Conservation (phyloP, 768 basidiomycete genomes). For the Ramaria rubella region DNA sequence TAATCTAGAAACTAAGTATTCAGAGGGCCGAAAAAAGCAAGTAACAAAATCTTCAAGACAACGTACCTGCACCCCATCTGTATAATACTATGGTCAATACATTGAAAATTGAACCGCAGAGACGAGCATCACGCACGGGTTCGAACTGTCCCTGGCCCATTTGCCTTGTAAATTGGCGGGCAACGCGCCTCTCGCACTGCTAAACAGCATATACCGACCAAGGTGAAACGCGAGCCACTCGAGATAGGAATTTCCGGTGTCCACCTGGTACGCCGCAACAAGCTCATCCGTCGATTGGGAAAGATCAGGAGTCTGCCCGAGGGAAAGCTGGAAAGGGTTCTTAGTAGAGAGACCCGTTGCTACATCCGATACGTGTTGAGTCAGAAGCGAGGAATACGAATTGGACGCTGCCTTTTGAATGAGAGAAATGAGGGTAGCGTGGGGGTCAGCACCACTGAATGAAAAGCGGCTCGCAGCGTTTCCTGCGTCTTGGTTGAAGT, state of each 20-base stretch:
- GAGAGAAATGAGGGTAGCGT: conserved; percentile 35
- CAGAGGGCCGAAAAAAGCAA: not conserved
- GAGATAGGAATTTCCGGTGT: conserved; percentile 54
- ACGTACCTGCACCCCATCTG: conserved; percentile 8
- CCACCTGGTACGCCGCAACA: conserved; percentile 43
- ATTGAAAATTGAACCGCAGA: not conserved
- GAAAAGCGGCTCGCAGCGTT: conserved; percentile 48
- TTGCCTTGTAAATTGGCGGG: conserved; percentile 73
- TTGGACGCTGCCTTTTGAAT: conserved; percentile 21
- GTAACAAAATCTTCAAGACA: not conserved
- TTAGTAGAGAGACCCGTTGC: conserved; percentile 28
- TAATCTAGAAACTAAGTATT: not conserved
- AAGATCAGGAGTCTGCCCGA: conserved; percentile 54
- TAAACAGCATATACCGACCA: conserved; percentile 58
- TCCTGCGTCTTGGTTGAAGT: conserved; percentile 60
- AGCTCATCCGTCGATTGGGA: conserved; percentile 50
- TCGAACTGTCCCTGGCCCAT: conserved; percentile 51
- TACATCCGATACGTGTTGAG: conserved; percentile 48
- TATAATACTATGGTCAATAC: not conserved
- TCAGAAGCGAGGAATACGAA: conserved; percentile 36
- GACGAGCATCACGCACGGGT: conserved; percentile 58
- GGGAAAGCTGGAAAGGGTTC: conserved; percentile 43
- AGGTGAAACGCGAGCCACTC: conserved; percentile 73
- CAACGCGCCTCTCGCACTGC: conserved; percentile 54
- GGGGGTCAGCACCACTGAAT: conserved; percentile 60